These are phyloP conservation scores for Trichopus zeylanicus DNA, from an alignment of 116 monocot species.

Conservation along the genomic window DNA sequence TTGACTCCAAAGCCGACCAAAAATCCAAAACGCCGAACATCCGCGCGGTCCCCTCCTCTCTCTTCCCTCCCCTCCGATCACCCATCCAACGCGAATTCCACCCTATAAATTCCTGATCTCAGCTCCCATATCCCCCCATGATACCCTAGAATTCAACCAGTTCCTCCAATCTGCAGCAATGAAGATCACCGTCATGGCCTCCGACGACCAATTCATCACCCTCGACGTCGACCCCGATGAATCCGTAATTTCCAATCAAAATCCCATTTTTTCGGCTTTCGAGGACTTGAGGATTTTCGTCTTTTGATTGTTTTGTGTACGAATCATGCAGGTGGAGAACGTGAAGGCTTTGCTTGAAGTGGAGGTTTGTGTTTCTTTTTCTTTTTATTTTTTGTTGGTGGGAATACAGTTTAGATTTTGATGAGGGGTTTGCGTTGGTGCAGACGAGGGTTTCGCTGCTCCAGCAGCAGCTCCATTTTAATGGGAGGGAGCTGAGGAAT, in stretches of 20 bases:
- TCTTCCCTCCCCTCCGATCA: background rate
- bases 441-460: constrained; percentile 61
- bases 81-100: background rate
- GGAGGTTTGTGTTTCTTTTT: constrained; percentile 58
- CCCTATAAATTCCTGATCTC: background rate
- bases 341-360: constrained; percentile 99
- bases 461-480: constrained; percentile 71
- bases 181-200: constrained; percentile 96
- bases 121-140: background rate
- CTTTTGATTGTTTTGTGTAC: too few relatives aligned
- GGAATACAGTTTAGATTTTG: background rate
- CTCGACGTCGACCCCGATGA: constrained; percentile 85
- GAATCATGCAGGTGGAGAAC: constrained; percentile 80
- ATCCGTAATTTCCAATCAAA: too few relatives aligned
- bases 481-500: constrained; percentile 79
- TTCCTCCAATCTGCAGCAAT: constrained; percentile 14
- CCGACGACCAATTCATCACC: constrained; percentile 81
- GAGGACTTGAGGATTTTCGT: background rate
- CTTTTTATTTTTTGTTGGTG: background rate
- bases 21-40: too few relatives aligned
- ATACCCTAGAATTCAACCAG: background rate
- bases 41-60: background rate
- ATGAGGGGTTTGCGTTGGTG: constrained; percentile 3
- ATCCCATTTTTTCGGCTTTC: too few relatives aligned
- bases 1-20: too few relatives aligned